Conservation (phyloP, 2,329 filamentous ascomycete genomes). For the Plenodomus tracheiphilus region DNA sequence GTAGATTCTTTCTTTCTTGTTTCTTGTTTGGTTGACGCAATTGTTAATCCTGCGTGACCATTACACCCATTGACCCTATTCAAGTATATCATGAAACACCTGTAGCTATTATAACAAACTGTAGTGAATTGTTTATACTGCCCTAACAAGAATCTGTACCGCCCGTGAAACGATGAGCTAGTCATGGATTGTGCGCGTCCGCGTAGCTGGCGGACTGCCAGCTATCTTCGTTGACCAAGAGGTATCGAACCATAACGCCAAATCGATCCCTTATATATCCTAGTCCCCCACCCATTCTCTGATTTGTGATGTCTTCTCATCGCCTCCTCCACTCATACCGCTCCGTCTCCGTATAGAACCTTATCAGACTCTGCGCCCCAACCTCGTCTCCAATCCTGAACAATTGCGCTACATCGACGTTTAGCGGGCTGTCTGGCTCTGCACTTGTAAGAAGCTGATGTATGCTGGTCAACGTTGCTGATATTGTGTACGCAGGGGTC, state of each 20-base stretch:
- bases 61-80: no score
- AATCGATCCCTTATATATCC: background rate
- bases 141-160: no score
- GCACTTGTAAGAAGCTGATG: conserved; percentile 70
- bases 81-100: no score
- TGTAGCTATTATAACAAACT: no score
- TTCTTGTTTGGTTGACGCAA: no score
- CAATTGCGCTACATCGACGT: conserved; percentile 76
- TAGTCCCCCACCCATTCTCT: conserved; percentile 1
- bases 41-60: no score
- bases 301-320: background rate
- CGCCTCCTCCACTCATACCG: conserved; percentile 39
- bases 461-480: conserved; percentile 72
- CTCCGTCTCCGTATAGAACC: conserved; percentile 68
- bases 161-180: no score
- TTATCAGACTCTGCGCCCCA: conserved; percentile 70
- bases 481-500: conserved; percentile 83
- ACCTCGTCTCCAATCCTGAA: conserved; percentile 68
- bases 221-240: no score
- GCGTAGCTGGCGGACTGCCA: no score
- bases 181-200: no score
- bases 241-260: conserved; percentile 8
- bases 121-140: no score
- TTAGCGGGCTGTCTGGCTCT: conserved; percentile 74
- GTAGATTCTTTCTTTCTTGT: no score